Evolutionary conservation across 1,139 yeast genomes (phyloP), one percentile per base, ranked within the genome.

Genomic region (Yamadazyma diospyri): DNA sequence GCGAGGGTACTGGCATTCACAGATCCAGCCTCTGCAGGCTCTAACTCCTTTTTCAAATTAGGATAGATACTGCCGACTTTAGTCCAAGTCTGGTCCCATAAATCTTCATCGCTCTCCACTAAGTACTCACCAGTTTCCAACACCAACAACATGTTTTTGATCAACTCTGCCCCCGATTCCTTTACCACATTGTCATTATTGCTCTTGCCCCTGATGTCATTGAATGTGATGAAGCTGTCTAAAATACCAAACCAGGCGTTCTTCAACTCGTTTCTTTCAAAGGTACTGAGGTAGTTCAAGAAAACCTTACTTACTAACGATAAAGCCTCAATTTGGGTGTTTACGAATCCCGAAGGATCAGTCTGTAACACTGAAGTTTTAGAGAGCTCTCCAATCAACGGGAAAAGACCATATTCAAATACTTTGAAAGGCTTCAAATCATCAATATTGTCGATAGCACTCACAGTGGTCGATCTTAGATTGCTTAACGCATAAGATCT

Each of bases 351-450:
- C 13, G 55, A 53, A 2, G 69, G 65, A 50, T 83, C 94, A 1
- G 84, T 76, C 36, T 70, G 76, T 39, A 77, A 65, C 1, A 82
- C 84, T 35, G 82, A 88, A 0, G 77, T 77, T 44, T 79, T 80
- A 35, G 81, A 59, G 23, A 84, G 58, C 42, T 80, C 84, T 16
- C 78, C 70, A 30, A 88, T 62, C 26, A 89, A 64, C 8, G 96
- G 92, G 53, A 87, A 73, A 25, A 89, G 64, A 1, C 89, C 92
- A 30, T 71, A 71, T 29, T 82, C 88, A 44, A 88, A 79, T 2
- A 85, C 60, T 5, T 79, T 80, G 25, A 64, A 67, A 0, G 77
- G 67, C 2, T 71, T 66, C 15, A 72, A 58, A 43, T 51, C 36
- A 1, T 42, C 39, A 25, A 40, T 36, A 13, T 43, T 31, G 12